Evolutionary conservation across 108 stramenopile genomes (phyloP).

Genomic region (Cyclotella cryptica): DNA sequence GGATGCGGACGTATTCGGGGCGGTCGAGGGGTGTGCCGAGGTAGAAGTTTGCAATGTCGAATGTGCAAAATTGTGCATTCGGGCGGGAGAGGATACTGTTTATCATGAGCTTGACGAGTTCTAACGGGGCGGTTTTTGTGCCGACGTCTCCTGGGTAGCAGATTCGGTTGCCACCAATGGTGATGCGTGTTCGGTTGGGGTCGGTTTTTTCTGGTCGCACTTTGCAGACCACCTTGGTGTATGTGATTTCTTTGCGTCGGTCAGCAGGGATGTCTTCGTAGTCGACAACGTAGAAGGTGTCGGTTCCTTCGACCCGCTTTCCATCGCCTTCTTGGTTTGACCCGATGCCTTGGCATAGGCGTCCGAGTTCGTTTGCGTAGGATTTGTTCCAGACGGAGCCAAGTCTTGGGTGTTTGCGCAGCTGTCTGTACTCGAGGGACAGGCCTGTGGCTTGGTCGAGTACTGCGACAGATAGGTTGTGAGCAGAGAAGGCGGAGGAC

Average conservation of each 20-base stretch:
- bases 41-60: constrained; percentile 45
- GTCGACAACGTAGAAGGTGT: constrained; percentile 15
- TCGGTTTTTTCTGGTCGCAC: constrained; percentile 38
- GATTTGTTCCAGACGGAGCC: constrained; percentile 26
- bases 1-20: constrained; percentile 49
- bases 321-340: not conserved
- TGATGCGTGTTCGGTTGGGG: constrained; percentile 18
- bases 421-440: constrained; percentile 27
- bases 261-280: constrained; percentile 36
- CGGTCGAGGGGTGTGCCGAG: constrained; percentile 37
- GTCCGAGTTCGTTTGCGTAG: constrained; percentile 26
- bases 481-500: not conserved
- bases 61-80: constrained; percentile 30
- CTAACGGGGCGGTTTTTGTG: constrained; percentile 20
- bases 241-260: constrained; percentile 28
- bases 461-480: constrained; percentile 3
- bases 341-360: constrained; percentile 25
- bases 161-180: constrained; percentile 49
- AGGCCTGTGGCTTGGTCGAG: constrained; percentile 21
- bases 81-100: constrained; percentile 51
- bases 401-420: constrained; percentile 5
- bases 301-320: constrained; percentile 7
- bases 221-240: constrained; percentile 33
- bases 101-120: constrained; percentile 40
- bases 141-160: constrained; percentile 3